phyloP scores from a whole-genome alignment of 306 rosid genomes.

The Quercus aquifolioides region DNA sequence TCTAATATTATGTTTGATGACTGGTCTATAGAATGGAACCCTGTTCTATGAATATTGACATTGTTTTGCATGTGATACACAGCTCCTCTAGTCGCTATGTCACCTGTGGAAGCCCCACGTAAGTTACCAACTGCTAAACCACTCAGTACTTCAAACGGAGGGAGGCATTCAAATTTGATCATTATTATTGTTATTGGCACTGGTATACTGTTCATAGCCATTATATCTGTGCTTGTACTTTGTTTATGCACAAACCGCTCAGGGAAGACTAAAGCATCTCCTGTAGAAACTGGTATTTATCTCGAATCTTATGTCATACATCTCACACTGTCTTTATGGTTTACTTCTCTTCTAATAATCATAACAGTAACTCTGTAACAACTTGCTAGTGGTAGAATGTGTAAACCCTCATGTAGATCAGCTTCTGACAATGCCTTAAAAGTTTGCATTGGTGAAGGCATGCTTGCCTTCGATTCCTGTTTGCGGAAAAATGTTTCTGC shows the following conservation, averaged over 20 bases:
- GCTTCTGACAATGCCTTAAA: slow-evolving; percentile 13
- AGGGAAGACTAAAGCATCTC: slow-evolving; percentile 48
- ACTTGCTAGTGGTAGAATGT: not conserved
- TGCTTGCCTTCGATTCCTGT: slow-evolving; percentile 1
- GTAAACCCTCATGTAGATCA: not conserved
- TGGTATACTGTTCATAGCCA: slow-evolving; percentile 63
- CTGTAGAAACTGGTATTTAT: slow-evolving; percentile 56
- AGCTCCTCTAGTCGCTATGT: slow-evolving; percentile 62
- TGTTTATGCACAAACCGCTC: slow-evolving; percentile 52
- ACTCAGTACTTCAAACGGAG: slow-evolving; percentile 39
- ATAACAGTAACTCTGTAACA: slow-evolving; percentile 1
- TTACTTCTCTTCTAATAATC: slow-evolving; percentile 1
- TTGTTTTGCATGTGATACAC: slow-evolving; percentile 18
- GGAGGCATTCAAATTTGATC: slow-evolving; percentile 57
- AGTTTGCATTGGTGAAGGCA: not conserved
- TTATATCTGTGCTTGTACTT: slow-evolving; percentile 50
- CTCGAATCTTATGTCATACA: slow-evolving; percentile 13
- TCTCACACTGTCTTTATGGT: not conserved
- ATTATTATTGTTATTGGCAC: slow-evolving; percentile 67
- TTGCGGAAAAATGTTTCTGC: not conserved
- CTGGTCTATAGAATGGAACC: not conserved
- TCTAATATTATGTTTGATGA: not conserved
- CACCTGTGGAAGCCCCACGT: slow-evolving; percentile 55
- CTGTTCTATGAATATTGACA: slow-evolving; percentile 18
- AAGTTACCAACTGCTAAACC: slow-evolving; percentile 44